Percentiles rank a stretch among this genome's conserved stretches.
These are phyloP conservation scores for Pseudodiploospora longispora DNA, from an alignment of 2,329 filamentous ascomycete genomes.

Conservation along the genomic window DNA sequence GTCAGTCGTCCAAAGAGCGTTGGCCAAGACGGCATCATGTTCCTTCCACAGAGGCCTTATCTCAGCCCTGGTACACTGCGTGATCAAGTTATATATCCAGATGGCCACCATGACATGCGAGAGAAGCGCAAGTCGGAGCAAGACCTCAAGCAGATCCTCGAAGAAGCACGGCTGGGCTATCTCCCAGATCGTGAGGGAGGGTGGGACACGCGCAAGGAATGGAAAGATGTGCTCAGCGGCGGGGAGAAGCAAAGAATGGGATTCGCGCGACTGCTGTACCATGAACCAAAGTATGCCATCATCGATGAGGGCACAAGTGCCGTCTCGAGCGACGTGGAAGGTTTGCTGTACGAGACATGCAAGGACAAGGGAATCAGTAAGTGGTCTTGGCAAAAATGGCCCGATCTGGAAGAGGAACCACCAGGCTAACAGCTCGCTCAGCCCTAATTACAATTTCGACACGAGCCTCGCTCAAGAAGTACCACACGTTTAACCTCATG, in stretches of 20 bases:
- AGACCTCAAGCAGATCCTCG: slow-evolving; percentile 69
- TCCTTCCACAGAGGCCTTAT: slow-evolving; percentile 89
- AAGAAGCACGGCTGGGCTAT: slow-evolving; percentile 80
- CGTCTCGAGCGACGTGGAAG: slow-evolving; percentile 90
- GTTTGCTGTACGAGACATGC: slow-evolving; percentile 82
- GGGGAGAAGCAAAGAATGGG: slow-evolving; percentile 96
- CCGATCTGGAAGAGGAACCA: not conserved
- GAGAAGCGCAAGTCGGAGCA: slow-evolving; percentile 69
- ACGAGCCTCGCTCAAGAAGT: slow-evolving; percentile 86
- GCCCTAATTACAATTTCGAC: slow-evolving; percentile 94
- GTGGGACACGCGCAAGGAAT: slow-evolving; percentile 94
- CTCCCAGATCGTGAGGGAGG: slow-evolving; percentile 87
- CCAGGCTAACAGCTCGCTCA: slow-evolving; percentile 24
- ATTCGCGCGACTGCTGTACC: slow-evolving; percentile 83
- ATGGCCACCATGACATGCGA: slow-evolving; percentile 90
- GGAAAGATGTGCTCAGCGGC: slow-evolving; percentile 96
- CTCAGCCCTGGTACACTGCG: slow-evolving; percentile 85
- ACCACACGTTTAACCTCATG: slow-evolving; percentile 85
- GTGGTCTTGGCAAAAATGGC: slow-evolving; percentile 24
- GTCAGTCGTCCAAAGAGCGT: slow-evolving; percentile 76
- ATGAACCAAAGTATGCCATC: slow-evolving; percentile 89
- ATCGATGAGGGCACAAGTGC: slow-evolving; percentile 94
- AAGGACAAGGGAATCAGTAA: slow-evolving; percentile 90
- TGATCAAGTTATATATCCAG: slow-evolving; percentile 96
- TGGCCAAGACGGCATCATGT: slow-evolving; percentile 93